Conservation (phyloP, 352 stramenopile genomes). For the Globisporangium lucens region DNA sequence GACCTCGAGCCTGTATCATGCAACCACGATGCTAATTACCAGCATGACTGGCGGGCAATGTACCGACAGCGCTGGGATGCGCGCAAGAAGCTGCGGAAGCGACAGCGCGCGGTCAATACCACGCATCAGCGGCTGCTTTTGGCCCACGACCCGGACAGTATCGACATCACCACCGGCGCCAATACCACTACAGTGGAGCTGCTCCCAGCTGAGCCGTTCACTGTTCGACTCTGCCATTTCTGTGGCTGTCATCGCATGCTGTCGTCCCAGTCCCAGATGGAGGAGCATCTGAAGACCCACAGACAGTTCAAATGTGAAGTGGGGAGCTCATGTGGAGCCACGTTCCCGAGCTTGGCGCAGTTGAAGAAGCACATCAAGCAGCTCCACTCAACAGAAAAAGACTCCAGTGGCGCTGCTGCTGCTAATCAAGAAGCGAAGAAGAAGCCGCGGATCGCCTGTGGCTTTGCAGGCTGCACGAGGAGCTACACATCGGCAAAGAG, state of each 20-base stretch:
- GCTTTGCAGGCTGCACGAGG: slow-evolving; percentile 29
- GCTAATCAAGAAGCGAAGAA: background rate
- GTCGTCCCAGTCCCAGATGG: slow-evolving; percentile 20
- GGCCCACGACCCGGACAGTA: slow-evolving; percentile 1
- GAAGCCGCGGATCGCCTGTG: slow-evolving; percentile 26
- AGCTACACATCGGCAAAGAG: slow-evolving; percentile 39
- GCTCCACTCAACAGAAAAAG: slow-evolving; percentile 9
- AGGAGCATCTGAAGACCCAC: slow-evolving; percentile 27
- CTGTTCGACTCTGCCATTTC: slow-evolving; percentile 28
- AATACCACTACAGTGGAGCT: background rate
- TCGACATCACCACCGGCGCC: background rate
- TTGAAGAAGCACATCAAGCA: slow-evolving; percentile 29
- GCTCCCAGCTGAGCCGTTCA: slow-evolving; percentile 15
- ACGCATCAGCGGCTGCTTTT: slow-evolving; percentile 2
- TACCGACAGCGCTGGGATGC: slow-evolving; percentile 16
- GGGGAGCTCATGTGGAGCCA: slow-evolving; percentile 23
- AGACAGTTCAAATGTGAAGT: slow-evolving; percentile 26
- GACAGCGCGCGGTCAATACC: slow-evolving; percentile 3
- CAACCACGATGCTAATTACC: slow-evolving; percentile 25
- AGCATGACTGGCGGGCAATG: slow-evolving; percentile 23
- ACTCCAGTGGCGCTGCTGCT: background rate
- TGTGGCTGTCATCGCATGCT: slow-evolving; percentile 41
- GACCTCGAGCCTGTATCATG: slow-evolving; percentile 21
- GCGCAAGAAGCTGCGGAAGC: slow-evolving; percentile 4
- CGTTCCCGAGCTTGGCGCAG: slow-evolving; percentile 25